phyloP scores from a whole-genome alignment of 2,329 filamentous ascomycete genomes.

The Diplodia intermedia region DNA sequence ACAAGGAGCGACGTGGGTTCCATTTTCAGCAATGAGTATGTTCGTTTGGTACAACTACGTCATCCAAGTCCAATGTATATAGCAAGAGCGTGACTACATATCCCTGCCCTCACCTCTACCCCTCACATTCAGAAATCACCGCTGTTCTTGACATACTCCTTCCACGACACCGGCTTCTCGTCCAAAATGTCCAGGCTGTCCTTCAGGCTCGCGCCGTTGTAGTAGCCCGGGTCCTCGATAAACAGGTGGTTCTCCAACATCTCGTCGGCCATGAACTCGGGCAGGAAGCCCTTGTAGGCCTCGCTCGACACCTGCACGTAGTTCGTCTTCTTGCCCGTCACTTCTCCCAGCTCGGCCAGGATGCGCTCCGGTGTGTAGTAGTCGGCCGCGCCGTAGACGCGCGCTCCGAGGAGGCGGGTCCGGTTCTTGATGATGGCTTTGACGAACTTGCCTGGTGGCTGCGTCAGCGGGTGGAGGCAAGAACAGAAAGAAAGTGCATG shows the following conservation, averaged over 20 bases:
- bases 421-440: slow-evolving; percentile 44
- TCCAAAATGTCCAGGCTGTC: slow-evolving; percentile 48
- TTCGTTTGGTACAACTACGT: too few species aligned
- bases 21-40: too few species aligned
- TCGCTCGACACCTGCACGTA: slow-evolving; percentile 50
- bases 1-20: too few species aligned
- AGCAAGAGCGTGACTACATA: too few species aligned
- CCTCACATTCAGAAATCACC: not conserved
- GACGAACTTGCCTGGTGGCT: slow-evolving; percentile 18
- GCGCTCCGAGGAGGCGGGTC: slow-evolving; percentile 52
- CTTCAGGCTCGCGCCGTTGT: slow-evolving; percentile 53
- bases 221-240: slow-evolving; percentile 62
- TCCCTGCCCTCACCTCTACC: too few species aligned
- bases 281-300: slow-evolving; percentile 51
- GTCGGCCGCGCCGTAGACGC: slow-evolving; percentile 52
- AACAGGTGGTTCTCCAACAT: slow-evolving; percentile 62
- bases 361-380: slow-evolving; percentile 40
- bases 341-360: slow-evolving; percentile 47
- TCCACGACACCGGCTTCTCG: slow-evolving; percentile 51
- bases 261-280: slow-evolving; percentile 55
- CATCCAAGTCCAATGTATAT: too few species aligned
- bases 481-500: not conserved
- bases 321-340: slow-evolving; percentile 45
- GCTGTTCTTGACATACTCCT: slow-evolving; percentile 41
- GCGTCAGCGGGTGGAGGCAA: too few species aligned